Evolutionary conservation across 2,329 filamentous ascomycete species (phyloP), one percentile per base, ranked within the genome.

Genomic region (Penicillium sp.): DNA sequence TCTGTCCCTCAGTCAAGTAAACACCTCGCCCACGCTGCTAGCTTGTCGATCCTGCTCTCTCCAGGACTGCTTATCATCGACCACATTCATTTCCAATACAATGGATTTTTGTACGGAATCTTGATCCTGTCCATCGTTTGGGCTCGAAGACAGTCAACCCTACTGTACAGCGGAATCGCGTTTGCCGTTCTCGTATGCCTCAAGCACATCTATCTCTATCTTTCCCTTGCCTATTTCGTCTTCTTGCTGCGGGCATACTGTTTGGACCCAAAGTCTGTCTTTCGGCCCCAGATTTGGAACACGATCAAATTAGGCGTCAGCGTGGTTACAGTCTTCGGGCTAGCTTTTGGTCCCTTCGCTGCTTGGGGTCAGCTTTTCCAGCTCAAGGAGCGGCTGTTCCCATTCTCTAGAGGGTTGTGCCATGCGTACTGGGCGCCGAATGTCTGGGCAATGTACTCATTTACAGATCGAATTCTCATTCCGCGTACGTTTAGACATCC

Each of bases 371-470:
- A 98, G 78, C 86, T 97, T 17, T 86, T 90, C 13, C 95, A 98
- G 79, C 83, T 99, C 23, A 78, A 95, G 63, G 90, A 88, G 72
- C 86, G 95, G 41, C 81, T 99, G 8, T 99, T 99, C 71, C 95
- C 95, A 0, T 99, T 99, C 76, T 93, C 93, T 1, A 85, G 95
- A 63, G 95, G 95, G 0, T 82, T 99, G 5, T 98, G 94, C 75
- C 95, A 99, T 80, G 95, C 95, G 0, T 99, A 99, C 76, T 99
- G 95, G 95, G 95, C 95, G 13, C 93, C 95, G 0, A 99, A 99
- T 69, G 82, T 97, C 1, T 99, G 95, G 95, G 94, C 95, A 0
- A 86, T 98, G 74, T 99, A 99, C 78, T 97, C 95, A 0, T 97
- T 98, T 75, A 81, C 85, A 2, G 95, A 99, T 73, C 86, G 95